Evolutionary conservation across 805 yeast species (phyloP).

Genomic region (Pichia rugopelliculosa): DNA sequence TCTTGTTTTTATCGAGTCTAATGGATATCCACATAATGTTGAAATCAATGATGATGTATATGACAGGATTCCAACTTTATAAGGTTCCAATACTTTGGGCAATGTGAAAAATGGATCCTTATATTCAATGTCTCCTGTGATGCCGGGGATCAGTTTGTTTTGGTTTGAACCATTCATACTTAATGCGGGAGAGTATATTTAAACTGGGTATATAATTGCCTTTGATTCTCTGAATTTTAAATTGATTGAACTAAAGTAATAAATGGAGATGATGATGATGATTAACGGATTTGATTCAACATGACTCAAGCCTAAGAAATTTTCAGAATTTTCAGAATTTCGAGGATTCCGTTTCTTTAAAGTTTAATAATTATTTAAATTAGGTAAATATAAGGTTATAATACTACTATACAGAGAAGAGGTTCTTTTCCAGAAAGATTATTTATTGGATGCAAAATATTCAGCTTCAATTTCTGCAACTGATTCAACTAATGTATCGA

Average conservation of each 20-base stretch:
- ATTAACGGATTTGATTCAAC: background rate
- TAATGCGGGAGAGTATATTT: background rate
- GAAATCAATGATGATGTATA: conserved; percentile 56
- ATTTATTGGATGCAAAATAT: conserved; percentile 9
- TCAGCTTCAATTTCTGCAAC: conserved; percentile 15
- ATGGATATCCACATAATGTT: conserved; percentile 71
- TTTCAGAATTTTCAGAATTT: background rate
- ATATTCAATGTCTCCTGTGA: conserved; percentile 46
- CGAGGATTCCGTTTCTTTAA: no score
- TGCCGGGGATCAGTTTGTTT: conserved; percentile 36
- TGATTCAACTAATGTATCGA: conserved; percentile 22
- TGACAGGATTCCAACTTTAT: conserved; percentile 52
- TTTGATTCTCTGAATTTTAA: background rate
- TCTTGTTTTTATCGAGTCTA: conserved; percentile 81
- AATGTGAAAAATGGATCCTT: conserved; percentile 40
- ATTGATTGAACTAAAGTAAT: no score
- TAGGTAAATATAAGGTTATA: no score
- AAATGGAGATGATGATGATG: no score
- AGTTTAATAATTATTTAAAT: no score
- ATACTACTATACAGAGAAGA: background rate
- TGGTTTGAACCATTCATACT: background rate
- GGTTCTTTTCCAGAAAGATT: no score
- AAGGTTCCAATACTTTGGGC: conserved; percentile 43
- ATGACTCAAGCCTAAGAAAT: no score
- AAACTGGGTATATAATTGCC: background rate